Percentiles rank a stretch among this genome's conserved stretches.
Evolutionary conservation across 495 filamentous ascomycete genomes (phyloP).

Genomic region (Emericellopsis terricola): DNA sequence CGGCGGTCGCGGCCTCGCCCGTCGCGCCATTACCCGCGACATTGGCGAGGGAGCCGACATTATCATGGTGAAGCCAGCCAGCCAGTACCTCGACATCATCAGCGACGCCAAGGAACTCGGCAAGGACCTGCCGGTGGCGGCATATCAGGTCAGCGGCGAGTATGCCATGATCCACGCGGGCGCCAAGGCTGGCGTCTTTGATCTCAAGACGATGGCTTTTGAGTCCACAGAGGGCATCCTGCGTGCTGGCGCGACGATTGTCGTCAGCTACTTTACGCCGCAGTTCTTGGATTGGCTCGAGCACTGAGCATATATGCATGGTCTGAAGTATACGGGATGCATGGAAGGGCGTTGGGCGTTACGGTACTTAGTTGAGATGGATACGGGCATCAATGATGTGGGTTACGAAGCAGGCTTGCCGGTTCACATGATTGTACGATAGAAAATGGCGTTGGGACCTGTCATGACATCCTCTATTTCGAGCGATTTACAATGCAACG

Average conservation of each 20-base stretch:
- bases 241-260: constrained; percentile 77
- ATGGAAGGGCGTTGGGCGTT: not conserved
- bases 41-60: constrained; percentile 89
- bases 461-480: no score
- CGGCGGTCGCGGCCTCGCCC: constrained; percentile 79
- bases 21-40: constrained; percentile 78
- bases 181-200: constrained; percentile 94
- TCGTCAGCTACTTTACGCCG: constrained; percentile 87
- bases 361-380: not conserved
- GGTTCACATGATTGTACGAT: no score
- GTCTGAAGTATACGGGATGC: not conserved
- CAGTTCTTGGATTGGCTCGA: constrained; percentile 77
- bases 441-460: no score
- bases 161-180: constrained; percentile 96
- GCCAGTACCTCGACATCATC: constrained; percentile 89
- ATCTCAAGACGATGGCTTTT: constrained; percentile 87
- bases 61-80: constrained; percentile 97
- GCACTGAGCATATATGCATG: not conserved
- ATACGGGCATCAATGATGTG: no score
- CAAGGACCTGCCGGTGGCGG: constrained; percentile 74
- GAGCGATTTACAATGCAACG: no score
- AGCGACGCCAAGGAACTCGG: constrained; percentile 88
- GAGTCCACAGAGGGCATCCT: constrained; percentile 87
- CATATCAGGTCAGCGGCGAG: constrained; percentile 94
- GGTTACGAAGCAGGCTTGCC: no score